Evolutionary conservation across 345 rosid species (phyloP), one percentile per base, ranked within the genome.

Genomic region (Citropsis articulata): DNA sequence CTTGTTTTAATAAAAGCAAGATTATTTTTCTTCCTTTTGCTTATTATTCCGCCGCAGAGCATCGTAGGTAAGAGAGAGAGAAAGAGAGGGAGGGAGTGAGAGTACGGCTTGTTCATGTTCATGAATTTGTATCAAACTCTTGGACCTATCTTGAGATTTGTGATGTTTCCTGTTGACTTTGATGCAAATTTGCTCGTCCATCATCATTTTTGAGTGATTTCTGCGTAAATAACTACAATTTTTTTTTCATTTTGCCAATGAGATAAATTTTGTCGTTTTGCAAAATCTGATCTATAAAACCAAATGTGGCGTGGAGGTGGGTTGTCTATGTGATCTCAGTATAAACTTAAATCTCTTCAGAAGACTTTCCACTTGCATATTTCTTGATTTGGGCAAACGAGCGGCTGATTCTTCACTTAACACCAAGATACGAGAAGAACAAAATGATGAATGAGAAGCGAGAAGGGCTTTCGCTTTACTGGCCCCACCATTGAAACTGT

Each of bases 1-100:
- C 79, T 79, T 70, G 73, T 77, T 77, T 73, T 72, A 86, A 86
- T 84, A 84, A 85, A 80, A 80, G 48, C 36, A 21, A 64, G 77
- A 64, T 76, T 66, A 45, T 5, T 63, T 68, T 79, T 84, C 81
- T 79, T 76, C 33, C 28, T 31, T 45, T 76, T 75, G 84, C 82
- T 78, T 79, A 7, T 22, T 45, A 79, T 78, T 77, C 79, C 5
- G 50, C 31, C 67, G 56, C 42, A 24, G 78, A 66, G 85, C 81
- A 69, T 76, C 81, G 68, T 68, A 72, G 73, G 72, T 79, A 30
- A 71, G 76, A 73, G 40, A 22, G 73, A 45, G 73, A 48, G 73
- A 71, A 74, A 73, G 40, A 22, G 73, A 45, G 73, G 38, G 73
- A 71, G 80, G 35, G 2, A 18, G 8, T 70, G 79, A 66, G 40